Evolutionary conservation across 495 filamentous ascomycete species (phyloP).

Genomic region (Aspergillus indologenus): DNA sequence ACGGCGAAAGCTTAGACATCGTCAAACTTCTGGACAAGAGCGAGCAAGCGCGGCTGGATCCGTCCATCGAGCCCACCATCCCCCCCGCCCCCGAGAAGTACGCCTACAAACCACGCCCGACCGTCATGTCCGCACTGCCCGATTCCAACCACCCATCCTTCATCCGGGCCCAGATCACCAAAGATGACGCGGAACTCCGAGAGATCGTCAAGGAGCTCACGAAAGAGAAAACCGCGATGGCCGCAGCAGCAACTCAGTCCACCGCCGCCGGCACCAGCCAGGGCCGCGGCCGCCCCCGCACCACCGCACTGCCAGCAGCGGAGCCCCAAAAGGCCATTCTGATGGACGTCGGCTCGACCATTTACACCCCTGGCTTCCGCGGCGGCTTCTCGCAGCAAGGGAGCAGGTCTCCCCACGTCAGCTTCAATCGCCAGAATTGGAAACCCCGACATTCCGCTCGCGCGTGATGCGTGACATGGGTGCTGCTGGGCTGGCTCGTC

Average conservation of each 20-base stretch:
- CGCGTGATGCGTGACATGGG: slow-evolving; percentile 28
- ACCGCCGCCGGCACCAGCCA: slow-evolving; percentile 6
- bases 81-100: slow-evolving; percentile 55
- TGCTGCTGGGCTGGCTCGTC: too few relatives aligned
- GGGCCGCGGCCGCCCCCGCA: slow-evolving; percentile 21
- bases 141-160: slow-evolving; percentile 56
- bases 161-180: slow-evolving; percentile 80
- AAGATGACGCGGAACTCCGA: slow-evolving; percentile 67
- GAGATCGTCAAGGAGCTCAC: slow-evolving; percentile 63
- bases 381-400: slow-evolving; percentile 21
- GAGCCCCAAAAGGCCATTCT: slow-evolving; percentile 47
- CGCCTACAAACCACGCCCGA: slow-evolving; percentile 63
- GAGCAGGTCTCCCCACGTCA: slow-evolving; percentile 30
- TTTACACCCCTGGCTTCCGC: slow-evolving; percentile 36
- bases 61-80: slow-evolving; percentile 51
- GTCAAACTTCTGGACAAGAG: slow-evolving; percentile 67
- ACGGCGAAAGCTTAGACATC: slow-evolving; percentile 85
- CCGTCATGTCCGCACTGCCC: slow-evolving; percentile 72
- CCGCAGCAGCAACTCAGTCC: slow-evolving; percentile 18
- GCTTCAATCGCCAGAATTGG: slow-evolving; percentile 32
- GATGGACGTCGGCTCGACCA: slow-evolving; percentile 41
- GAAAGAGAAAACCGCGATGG: slow-evolving; percentile 19
- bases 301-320: slow-evolving; percentile 23
- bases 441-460: slow-evolving; percentile 37
- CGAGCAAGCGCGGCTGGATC: slow-evolving; percentile 60